Base-by-base conservation (phyloP, 2,329 filamentous ascomycete species). In the Ophiocordyceps sinensis region DNA sequence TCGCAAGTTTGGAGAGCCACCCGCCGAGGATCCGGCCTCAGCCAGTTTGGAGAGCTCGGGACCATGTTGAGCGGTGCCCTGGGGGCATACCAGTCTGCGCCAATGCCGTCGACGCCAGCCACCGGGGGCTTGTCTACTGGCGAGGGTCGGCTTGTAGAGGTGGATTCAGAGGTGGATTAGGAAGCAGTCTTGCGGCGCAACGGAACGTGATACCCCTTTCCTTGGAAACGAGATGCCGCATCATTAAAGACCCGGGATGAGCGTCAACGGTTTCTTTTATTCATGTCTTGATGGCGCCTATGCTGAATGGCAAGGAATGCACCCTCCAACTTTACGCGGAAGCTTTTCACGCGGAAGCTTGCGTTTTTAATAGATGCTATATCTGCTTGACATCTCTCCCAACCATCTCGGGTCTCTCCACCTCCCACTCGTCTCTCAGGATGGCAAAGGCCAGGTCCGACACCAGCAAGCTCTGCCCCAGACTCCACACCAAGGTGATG, bases 401-500 rank as follows among this genome's bases (percentile, higher is more conserved):
- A 44, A 75, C 79, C 73, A 91, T 82, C 52, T 94, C 89, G 0
- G 91, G 91, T 48, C 89, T 68, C 55, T 95, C 86, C 5, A 85
- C 75, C 60, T 98, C 91, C 80, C 87, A 87, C 60, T 98, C 91
- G 53, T 98, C 91, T 44, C 91, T 70, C 45, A 98, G 66, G 6
- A 88, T 78, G 0, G 91, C 87, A 63, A 93, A 96, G 2, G 94
- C 70, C 41, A 86, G 71, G 57, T 98, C 91, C 11, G 85, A 86
- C 7, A 96, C 75, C 28, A 98, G 66, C 46, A 98, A 70, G 31
- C 87, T 88, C 50, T 94, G 71, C 0, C 86, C 91, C 21, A 98
- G 61, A 56, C 86, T 94, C 91, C 91, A 98, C 0, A 98, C 91
- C n/a, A 98, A 66, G 0, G 91, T 98, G 53, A 98, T 96, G 49